Evolutionary conservation across 176 grass and related monocot genomes (phyloP).

Genomic region (Juncus effusus): DNA sequence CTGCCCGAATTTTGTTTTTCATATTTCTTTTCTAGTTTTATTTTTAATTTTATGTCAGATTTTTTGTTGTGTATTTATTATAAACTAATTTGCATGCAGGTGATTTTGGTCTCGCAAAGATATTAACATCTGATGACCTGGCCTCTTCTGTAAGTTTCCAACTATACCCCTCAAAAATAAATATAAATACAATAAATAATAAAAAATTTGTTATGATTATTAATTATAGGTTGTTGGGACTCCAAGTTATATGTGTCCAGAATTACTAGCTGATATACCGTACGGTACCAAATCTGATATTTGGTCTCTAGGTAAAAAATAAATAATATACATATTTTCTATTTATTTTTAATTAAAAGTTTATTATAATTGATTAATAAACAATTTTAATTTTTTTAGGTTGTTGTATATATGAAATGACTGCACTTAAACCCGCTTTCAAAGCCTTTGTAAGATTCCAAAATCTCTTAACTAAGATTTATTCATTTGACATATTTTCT

Average conservation of each 20-base stretch:
- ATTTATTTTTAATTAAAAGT: slow-evolving; percentile 2
- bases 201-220: not conserved
- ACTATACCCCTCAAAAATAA: not conserved
- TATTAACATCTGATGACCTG: slow-evolving; percentile 85
- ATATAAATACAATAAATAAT: not conserved
- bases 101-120: slow-evolving; percentile 95
- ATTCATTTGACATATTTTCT: not conserved
- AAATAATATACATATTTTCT: slow-evolving; percentile 13
- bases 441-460: slow-evolving; percentile 83
- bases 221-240: slow-evolving; percentile 76
- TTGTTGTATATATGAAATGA: slow-evolving; percentile 98
- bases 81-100: slow-evolving; percentile 39
- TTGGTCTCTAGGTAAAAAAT: slow-evolving; percentile 82
- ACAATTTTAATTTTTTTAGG: slow-evolving; percentile 36
- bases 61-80: not conserved
- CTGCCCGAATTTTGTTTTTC: slow-evolving; percentile 30
- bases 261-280: slow-evolving; percentile 96
- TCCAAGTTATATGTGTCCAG: slow-evolving; percentile 97
- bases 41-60: slow-evolving; percentile 1
- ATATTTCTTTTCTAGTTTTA: slow-evolving; percentile 15
- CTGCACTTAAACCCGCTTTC: slow-evolving; percentile 76
- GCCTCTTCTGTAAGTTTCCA: slow-evolving; percentile 72
- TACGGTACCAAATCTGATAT: slow-evolving; percentile 96
- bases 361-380: not conserved
- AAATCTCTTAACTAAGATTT: slow-evolving; percentile 4